Evolutionary conservation across 202 grass and related monocot species (phyloP), one percentile per base, ranked within the genome.

Genomic region (Musa balbisiana): DNA sequence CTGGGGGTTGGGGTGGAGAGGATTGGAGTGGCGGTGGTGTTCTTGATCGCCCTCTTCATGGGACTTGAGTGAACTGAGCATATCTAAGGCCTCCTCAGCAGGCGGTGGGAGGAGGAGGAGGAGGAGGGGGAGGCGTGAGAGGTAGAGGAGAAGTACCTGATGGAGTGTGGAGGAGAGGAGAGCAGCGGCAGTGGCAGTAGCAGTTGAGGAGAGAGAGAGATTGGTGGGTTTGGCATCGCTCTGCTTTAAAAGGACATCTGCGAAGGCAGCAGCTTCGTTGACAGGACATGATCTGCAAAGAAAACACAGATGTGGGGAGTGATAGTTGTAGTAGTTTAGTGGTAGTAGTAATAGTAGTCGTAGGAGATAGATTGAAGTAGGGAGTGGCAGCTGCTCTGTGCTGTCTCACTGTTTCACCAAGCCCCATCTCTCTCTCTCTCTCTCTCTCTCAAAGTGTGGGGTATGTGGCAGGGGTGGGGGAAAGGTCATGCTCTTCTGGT

Each of bases 201-300:
- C 27, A 26, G 26, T 33, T 1, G 3, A 33, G 10, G 55, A 19
- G 58, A 17, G 20, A 14, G 24, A 6, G 52, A 56, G 13, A 27
- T 62, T 62, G 1, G 43, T 15, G 29, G 15, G 67, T 2, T 69
- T 49, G 29, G 67, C 13, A 20, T 27, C 15, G 14, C 67, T 13
- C 49, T 29, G 29, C 29, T 8, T 50, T 69, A 51, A 69, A 43
- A 43, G 67, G 29, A 69, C 67, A 51, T 69, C 67, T 69, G 29
- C 16, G 67, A 43, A 49, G 29, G 67, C 67, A 50, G 66, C 27
- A 50, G 67, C 16, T 69, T 69, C 67, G 33, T 69, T 51, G 67
- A 69, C 67, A 43, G 67, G 67, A 69, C 67, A 51, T 69, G 83
- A 92, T 96, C 89, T 90, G 87, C 87, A 85, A 99, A 89, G 87